A percentile compares a stretch with the other conserved stretches of the same genome.
phyloP scores from a whole-genome alignment of 129 eudicot species.

The Oenanthe sinensis region DNA sequence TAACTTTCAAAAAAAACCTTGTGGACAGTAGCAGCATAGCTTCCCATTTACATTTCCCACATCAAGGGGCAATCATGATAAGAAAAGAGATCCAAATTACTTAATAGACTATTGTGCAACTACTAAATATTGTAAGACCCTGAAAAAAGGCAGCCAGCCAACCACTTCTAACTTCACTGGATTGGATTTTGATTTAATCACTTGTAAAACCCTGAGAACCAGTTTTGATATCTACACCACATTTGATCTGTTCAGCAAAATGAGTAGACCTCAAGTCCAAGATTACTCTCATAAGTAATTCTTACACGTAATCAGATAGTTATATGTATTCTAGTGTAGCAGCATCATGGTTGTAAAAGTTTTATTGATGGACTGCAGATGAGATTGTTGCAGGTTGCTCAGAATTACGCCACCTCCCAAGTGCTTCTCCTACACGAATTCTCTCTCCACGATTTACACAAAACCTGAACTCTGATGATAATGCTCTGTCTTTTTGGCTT shows the following conservation, averaged over 20 bases:
- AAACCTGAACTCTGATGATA: conserved; percentile 58
- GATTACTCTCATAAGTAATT: background rate
- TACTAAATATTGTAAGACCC: background rate
- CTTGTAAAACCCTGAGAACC: background rate
- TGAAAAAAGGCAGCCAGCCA: background rate
- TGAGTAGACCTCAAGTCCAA: background rate
- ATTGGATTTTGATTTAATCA: background rate
- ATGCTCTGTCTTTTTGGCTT: conserved; percentile 18
- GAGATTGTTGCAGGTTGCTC: conserved; percentile 10
- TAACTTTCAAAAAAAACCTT: background rate
- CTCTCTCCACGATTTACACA: conserved; percentile 69
- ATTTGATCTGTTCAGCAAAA: background rate
- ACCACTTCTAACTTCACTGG: background rate
- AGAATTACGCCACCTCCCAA: conserved; percentile 56
- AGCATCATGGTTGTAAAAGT: background rate
- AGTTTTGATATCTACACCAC: background rate
- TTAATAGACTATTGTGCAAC: background rate
- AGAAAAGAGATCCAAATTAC: background rate
- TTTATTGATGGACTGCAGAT: background rate
- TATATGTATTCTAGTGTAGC: background rate
- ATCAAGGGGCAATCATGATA: background rate
- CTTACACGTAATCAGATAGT: background rate
- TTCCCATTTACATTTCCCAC: background rate
- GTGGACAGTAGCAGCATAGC: background rate
- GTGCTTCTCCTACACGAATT: conserved; percentile 80